Conservation (phyloP, 768 basidiomycete genomes). For the Pleurotus citrinopileatus region DNA sequence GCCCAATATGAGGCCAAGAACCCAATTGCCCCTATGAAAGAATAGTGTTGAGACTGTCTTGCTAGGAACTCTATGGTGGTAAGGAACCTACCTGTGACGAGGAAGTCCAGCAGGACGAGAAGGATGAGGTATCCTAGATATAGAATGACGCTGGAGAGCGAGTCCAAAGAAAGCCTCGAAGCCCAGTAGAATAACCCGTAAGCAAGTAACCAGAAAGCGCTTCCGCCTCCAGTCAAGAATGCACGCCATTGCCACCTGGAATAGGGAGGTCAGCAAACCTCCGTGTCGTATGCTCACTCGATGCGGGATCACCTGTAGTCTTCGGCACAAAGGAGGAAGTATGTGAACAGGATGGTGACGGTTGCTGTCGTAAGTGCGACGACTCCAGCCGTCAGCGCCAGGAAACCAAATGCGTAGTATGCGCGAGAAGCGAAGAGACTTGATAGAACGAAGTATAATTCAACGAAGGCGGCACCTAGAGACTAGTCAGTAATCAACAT, state of each 20-base stretch:
- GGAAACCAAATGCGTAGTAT: slow-evolving; percentile 96
- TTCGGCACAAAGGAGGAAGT: slow-evolving; percentile 91
- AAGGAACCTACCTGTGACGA: slow-evolving; percentile 68
- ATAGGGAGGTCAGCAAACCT: background rate
- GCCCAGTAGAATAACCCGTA: slow-evolving; percentile 91
- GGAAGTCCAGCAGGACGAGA: slow-evolving; percentile 79
- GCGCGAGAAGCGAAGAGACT: slow-evolving; percentile 89
- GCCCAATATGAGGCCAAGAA: slow-evolving; percentile 92
- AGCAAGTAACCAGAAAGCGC: slow-evolving; percentile 84
- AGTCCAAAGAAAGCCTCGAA: slow-evolving; percentile 81
- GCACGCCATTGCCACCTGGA: slow-evolving; percentile 99
- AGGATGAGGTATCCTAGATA: slow-evolving; percentile 91
- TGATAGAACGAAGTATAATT: slow-evolving; percentile 89
- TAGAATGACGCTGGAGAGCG: slow-evolving; percentile 74
- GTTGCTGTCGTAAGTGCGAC: slow-evolving; percentile 88
- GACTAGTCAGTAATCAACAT: background rate
- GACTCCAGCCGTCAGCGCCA: slow-evolving; percentile 82
- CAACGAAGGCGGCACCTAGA: slow-evolving; percentile 92
- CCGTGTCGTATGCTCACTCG: slow-evolving; percentile 7
- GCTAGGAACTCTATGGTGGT: no score
- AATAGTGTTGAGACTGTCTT: no score
- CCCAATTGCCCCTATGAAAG: slow-evolving; percentile 77
- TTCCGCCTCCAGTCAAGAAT: slow-evolving; percentile 90
- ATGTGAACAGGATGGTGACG: slow-evolving; percentile 83
- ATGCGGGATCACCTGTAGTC: slow-evolving; percentile 70